Conservation (phyloP, 306 rosid genomes). For the Rosa chinensis region DNA sequence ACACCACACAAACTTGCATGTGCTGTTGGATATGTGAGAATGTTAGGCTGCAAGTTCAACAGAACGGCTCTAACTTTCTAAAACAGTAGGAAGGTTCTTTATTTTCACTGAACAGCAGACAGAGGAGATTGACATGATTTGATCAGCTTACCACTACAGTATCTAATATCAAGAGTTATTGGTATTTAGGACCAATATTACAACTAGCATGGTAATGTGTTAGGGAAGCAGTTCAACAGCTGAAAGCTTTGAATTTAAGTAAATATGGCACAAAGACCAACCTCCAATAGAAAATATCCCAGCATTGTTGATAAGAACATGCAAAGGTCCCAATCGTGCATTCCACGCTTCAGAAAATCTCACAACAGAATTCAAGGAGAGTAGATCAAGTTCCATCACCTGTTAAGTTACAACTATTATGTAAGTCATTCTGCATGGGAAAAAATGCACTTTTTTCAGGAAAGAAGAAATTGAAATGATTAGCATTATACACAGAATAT, state of each 20-base stretch:
- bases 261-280: slow-evolving; percentile 27
- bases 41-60: not conserved
- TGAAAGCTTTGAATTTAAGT: not conserved
- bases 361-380: slow-evolving; percentile 86
- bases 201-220: not conserved
- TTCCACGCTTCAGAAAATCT: slow-evolving; percentile 82
- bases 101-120: not conserved
- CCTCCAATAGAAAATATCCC: slow-evolving; percentile 98
- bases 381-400: slow-evolving; percentile 94
- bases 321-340: slow-evolving; percentile 80
- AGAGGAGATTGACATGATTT: not conserved
- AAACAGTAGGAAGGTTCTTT: not conserved
- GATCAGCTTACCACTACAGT: not conserved
- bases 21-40: not conserved
- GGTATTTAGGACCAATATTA: not conserved
- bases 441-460: not conserved
- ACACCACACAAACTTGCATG: not conserved
- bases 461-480: not conserved
- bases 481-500: not conserved
- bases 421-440: slow-evolving; percentile 3
- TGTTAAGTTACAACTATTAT: slow-evolving; percentile 34
- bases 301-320: slow-evolving; percentile 93
- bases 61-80: not conserved
- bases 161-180: not conserved
- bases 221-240: slow-evolving; percentile 10